Evolutionary conservation across 169 alveolate genomes (phyloP).

Genomic region (Plasmodium berghei): DNA sequence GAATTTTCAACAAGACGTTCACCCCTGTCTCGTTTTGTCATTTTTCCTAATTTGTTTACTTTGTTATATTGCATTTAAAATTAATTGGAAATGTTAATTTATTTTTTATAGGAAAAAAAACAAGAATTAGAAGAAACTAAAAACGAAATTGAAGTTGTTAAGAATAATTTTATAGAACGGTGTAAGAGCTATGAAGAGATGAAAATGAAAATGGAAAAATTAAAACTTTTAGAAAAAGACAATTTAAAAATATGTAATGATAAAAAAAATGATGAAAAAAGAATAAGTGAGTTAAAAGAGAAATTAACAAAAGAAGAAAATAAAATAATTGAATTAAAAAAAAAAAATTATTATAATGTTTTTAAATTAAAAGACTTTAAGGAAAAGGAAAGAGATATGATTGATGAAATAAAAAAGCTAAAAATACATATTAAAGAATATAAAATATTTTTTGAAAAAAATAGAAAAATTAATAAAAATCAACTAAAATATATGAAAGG

Average conservation of each 20-base stretch:
- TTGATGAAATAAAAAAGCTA: conserved; percentile 20
- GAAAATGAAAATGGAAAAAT: conserved; percentile 1
- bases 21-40: no score
- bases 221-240: conserved; percentile 1
- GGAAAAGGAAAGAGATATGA: conserved; percentile 8
- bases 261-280: conserved; percentile 30
- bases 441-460: conserved; percentile 8
- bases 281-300: conserved; percentile 7
- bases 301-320: conserved; percentile 21
- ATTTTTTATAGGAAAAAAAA: conserved; percentile 7
- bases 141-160: conserved; percentile 3
- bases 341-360: conserved; percentile 18
- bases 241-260: conserved; percentile 13
- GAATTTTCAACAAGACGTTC: no score
- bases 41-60: no score
- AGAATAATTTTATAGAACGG: conserved; percentile 7
- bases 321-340: conserved; percentile 5
- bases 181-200: conserved; percentile 44
- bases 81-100: background rate
- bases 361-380: conserved; percentile 21
- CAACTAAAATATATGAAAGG: conserved; percentile 13
- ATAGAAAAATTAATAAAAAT: conserved; percentile 8
- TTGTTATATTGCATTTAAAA: background rate
- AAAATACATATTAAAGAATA: conserved; percentile 20
- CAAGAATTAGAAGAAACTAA: conserved; percentile 3